These are phyloP conservation scores for Chaetomium fimeti DNA, from an alignment of 495 filamentous ascomycete genomes.

Conservation along the genomic window DNA sequence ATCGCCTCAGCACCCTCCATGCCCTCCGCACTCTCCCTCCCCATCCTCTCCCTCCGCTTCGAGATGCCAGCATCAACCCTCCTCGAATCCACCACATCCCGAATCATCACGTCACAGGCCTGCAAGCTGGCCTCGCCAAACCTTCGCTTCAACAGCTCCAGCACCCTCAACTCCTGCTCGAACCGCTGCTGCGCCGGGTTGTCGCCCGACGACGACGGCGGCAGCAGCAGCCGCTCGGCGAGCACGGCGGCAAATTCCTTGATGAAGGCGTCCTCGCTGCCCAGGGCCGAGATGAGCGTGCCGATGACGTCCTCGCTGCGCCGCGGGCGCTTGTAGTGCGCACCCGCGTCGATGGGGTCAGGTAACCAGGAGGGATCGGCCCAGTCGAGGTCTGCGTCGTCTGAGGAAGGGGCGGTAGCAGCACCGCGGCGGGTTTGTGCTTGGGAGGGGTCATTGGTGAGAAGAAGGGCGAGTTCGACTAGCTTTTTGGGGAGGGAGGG, in stretches of 20 bases:
- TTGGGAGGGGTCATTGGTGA: constrained; percentile 58
- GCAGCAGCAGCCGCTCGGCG: constrained; percentile 68
- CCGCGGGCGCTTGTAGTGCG: constrained; percentile 77
- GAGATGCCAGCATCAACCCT: constrained; percentile 66
- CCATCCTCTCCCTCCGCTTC: constrained; percentile 25
- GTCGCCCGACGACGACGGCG: background rate
- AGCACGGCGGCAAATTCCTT: constrained; percentile 87
- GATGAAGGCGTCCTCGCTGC: constrained; percentile 84
- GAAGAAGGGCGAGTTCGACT: constrained; percentile 71
- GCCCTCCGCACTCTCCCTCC: too few relatives aligned
- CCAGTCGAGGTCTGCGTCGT: constrained; percentile 75
- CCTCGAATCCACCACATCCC: constrained; percentile 79
- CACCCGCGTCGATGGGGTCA: constrained; percentile 87
- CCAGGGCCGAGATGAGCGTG: constrained; percentile 81
- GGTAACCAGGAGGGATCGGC: constrained; percentile 90
- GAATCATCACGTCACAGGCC: constrained; percentile 94
- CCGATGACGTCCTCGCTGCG: constrained; percentile 90
- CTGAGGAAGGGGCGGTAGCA: constrained; percentile 43
- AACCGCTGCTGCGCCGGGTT: constrained; percentile 42
- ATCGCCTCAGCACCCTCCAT: constrained; percentile 10
- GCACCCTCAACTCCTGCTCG: constrained; percentile 70
- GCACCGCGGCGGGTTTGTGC: constrained; percentile 22
- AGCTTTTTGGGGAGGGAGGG: constrained; percentile 43
- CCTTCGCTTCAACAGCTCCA: constrained; percentile 83
- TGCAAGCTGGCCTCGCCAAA: constrained; percentile 85